Percentiles rank a stretch among this genome's conserved stretches.
These are phyloP conservation scores for Chaetothyriales sp. DNA, from an alignment of 2,329 filamentous ascomycete genomes.

Conservation along the genomic window DNA sequence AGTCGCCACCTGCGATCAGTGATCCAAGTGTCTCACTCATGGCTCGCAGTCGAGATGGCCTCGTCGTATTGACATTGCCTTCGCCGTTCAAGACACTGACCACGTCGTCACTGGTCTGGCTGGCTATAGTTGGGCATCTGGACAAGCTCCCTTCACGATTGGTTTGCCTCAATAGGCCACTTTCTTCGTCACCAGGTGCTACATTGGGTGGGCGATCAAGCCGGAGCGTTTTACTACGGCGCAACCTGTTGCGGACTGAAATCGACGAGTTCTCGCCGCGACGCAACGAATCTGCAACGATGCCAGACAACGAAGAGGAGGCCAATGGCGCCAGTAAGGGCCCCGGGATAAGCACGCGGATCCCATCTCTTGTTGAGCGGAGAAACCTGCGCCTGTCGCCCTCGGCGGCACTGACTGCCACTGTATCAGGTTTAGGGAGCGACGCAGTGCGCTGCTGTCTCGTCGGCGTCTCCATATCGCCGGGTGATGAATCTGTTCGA, in stretches of 20 bases:
- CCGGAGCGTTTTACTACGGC: conserved; percentile 10
- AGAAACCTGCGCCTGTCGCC: conserved; percentile 19
- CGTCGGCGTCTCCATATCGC: conserved; percentile 12
- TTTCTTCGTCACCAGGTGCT: conserved; percentile 4
- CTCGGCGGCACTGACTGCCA: conserved; percentile 2
- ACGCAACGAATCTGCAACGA: conserved; percentile 52
- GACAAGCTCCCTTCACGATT: neutral
- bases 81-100: neutral
- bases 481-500: conserved; percentile 12
- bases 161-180: conserved; percentile 4
- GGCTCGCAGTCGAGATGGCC: conserved; percentile 3
- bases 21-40: conserved; percentile 6
- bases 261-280: conserved; percentile 34
- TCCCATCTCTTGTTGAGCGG: conserved; percentile 26
- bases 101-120: neutral
- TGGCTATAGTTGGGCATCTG: neutral
- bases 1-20: neutral
- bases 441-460: conserved; percentile 7
- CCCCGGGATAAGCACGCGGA: conserved; percentile 40
- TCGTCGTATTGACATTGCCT: neutral
- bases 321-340: conserved; percentile 45
- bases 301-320: conserved; percentile 45
- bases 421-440: conserved; percentile 11
- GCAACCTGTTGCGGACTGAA: conserved; percentile 8
- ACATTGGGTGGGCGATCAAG: conserved; percentile 5